These are phyloP conservation scores for Gelatoporia subvermispora DNA, from an alignment of 768 basidiomycete genomes.

Conservation along the genomic window DNA sequence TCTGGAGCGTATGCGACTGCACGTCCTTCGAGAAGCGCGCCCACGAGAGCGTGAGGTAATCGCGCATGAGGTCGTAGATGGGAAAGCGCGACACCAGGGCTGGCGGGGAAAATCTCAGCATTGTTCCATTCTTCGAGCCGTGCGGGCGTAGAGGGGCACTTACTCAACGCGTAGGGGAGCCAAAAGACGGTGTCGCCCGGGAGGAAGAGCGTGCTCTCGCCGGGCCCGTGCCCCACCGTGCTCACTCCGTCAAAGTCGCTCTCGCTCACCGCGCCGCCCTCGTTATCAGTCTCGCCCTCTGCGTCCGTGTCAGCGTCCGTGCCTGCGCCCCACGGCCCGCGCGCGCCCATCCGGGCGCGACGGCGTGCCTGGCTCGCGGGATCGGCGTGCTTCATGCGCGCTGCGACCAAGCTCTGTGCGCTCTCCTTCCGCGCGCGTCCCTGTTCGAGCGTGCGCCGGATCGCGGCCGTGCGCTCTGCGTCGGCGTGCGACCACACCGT, in stretches of 20 bases:
- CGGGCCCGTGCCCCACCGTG: slow-evolving; percentile 74
- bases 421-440: slow-evolving; percentile 76
- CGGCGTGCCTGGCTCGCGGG: slow-evolving; percentile 54
- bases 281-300: slow-evolving; percentile 64
- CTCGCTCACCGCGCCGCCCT: slow-evolving; percentile 73
- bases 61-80: slow-evolving; percentile 92
- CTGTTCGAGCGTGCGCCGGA: slow-evolving; percentile 77
- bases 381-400: slow-evolving; percentile 60
- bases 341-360: slow-evolving; percentile 50
- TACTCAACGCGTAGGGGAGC: slow-evolving; percentile 90
- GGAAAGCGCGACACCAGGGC: slow-evolving; percentile 89
- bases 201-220: slow-evolving; percentile 84
- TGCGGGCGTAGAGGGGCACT: slow-evolving; percentile 27
- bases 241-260: slow-evolving; percentile 84
- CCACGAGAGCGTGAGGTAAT: slow-evolving; percentile 94
- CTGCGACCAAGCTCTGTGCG: slow-evolving; percentile 64
- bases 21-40: slow-evolving; percentile 93
- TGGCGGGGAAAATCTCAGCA: slow-evolving; percentile 22
- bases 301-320: slow-evolving; percentile 68
- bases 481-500: slow-evolving; percentile 97
- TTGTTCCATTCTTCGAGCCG: background rate
- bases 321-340: slow-evolving; percentile 63
- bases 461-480: slow-evolving; percentile 77
- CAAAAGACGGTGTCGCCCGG: slow-evolving; percentile 91
- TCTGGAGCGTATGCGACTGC: slow-evolving; percentile 86